A percentile compares a stretch with the other conserved stretches of the same genome.
These are phyloP conservation scores for Aspergillus aculeatinus DNA, from an alignment of 2,329 filamentous ascomycete genomes.

Conservation along the genomic window DNA sequence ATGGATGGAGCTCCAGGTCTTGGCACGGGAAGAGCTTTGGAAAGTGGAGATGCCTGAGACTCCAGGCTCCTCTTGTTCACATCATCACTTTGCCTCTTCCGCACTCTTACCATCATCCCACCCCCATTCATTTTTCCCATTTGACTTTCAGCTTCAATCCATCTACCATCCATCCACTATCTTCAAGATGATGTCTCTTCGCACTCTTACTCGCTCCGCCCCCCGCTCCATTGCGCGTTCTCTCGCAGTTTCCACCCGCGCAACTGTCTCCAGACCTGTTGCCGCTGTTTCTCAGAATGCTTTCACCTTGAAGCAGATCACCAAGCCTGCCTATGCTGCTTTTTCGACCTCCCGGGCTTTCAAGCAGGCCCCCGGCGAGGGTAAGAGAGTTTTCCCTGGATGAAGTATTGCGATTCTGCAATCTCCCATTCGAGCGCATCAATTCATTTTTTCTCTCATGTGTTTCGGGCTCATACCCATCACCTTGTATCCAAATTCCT, in stretches of 20 bases:
- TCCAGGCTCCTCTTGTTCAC: conserved; percentile 17
- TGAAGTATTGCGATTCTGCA: not conserved
- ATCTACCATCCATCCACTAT: conserved; percentile 15
- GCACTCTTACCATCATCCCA: conserved; percentile 16
- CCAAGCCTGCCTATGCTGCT: conserved; percentile 43
- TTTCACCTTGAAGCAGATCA: conserved; percentile 49
- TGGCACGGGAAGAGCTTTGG: conserved; percentile 26
- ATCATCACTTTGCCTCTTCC: conserved; percentile 26
- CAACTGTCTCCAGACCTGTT: conserved; percentile 50
- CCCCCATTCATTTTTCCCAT: conserved; percentile 10
- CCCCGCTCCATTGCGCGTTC: conserved; percentile 62
- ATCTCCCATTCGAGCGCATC: not conserved
- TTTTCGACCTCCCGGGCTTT: conserved; percentile 48
- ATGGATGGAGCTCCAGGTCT: conserved; percentile 11
- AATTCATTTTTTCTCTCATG: not conserved
- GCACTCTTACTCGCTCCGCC: conserved; percentile 64
- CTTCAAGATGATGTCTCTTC: conserved; percentile 65
- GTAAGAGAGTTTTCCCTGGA: conserved; percentile 30
- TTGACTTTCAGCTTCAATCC: conserved; percentile 18
- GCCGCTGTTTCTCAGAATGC: conserved; percentile 51
- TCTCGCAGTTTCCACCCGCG: conserved; percentile 50
- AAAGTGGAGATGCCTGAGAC: conserved; percentile 2
- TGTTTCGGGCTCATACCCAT: not conserved
- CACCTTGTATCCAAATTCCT: not conserved
- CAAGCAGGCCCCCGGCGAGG: conserved; percentile 48